Base-by-base conservation (phyloP, 768 basidiomycete genomes). In the Hericium alpestre region DNA sequence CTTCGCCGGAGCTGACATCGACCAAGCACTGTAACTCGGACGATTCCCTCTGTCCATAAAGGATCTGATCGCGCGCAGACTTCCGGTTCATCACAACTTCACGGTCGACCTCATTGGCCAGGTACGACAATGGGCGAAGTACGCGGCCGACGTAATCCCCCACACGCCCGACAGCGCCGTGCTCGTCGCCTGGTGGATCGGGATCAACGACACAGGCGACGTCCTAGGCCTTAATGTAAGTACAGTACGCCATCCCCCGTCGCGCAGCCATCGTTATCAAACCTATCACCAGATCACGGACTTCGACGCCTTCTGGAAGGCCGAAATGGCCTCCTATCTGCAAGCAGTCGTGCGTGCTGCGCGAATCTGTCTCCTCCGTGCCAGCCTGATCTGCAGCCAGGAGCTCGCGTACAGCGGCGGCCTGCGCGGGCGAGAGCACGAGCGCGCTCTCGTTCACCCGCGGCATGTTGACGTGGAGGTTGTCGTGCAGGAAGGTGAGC, bases 401-500 rank as follows among this genome's bases (percentile, higher is more conserved):
- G 73, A 72, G 71, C 65, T 60, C 38, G 75, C 74, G 0, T 70
- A 72, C 58, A 58, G 71, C 41, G 67, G 69, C 49, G 76, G 76
- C 82, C 2, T 79, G 73, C 3, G 70, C 67, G 3, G 83, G 82
- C 0, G 91, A 91, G 55, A 96, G 79, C 32, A 93, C 75, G 50
- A 98, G 84, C 27, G 84, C 76, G 40, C 79, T 77, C 53, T 87
- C 73, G 58, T 91, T 86, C 56, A 97, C 79, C 49, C 79, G 81
- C 0, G 93, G 87, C 58, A 98, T 77, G 64, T 89, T 72, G 64
- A 98, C 75, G 51, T 83, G 75, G 50, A 94, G 83, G 71, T 96
- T 91, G 60, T 92, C 74, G 67, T 95, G 86, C 60, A 98, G 74
- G 79, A 95, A 97, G 0, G 93, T 97, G 41, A 96, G 75, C 5